These are phyloP conservation scores for Trichaptum fuscoviolaceum DNA, from an alignment of 768 basidiomycete genomes.

Conservation along the genomic window DNA sequence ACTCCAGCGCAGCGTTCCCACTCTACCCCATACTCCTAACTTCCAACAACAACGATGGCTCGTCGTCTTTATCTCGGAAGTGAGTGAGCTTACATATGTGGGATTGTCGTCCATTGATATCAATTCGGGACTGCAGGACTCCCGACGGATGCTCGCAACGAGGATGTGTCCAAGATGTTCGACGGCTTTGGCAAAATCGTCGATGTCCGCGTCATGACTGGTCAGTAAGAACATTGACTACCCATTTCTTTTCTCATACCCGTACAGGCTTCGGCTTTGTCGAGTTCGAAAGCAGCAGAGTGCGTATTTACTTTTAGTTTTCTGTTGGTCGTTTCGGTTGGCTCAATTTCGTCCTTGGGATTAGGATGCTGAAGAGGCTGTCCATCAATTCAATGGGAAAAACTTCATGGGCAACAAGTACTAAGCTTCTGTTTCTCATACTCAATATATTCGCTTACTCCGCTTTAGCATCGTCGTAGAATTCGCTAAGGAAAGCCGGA, in stretches of 20 bases:
- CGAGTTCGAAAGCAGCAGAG: slow-evolving; percentile 87
- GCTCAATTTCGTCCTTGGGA: slow-evolving; percentile 10
- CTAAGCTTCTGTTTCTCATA: slow-evolving; percentile 9
- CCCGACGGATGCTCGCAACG: slow-evolving; percentile 76
- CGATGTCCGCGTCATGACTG: slow-evolving; percentile 94
- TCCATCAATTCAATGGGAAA: slow-evolving; percentile 83
- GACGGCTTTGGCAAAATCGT: slow-evolving; percentile 84
- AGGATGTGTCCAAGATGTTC: slow-evolving; percentile 85
- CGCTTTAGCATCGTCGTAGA: slow-evolving; percentile 83
- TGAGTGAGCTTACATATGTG: slow-evolving; percentile 30
- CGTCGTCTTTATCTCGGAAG: slow-evolving; percentile 84
- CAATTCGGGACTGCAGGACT: slow-evolving; percentile 47
- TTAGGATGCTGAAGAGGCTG: slow-evolving; percentile 93
- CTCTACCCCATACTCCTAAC: not conserved
- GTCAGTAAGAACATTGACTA: slow-evolving; percentile 36
- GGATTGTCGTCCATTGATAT: not conserved
- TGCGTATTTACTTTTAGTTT: slow-evolving; percentile 21
- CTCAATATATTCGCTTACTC: slow-evolving; percentile 6
- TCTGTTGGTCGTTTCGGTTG: not conserved
- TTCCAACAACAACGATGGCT: slow-evolving; percentile 48
- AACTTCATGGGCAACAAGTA: slow-evolving; percentile 87
- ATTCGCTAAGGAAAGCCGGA: slow-evolving; percentile 89
- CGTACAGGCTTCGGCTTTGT: slow-evolving; percentile 89
- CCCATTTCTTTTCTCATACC: not conserved
- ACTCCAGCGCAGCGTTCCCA: not conserved